Evolutionary conservation across 2,329 filamentous ascomycete species (phyloP).

Genomic region (Dactylellina parvicollis): DNA sequence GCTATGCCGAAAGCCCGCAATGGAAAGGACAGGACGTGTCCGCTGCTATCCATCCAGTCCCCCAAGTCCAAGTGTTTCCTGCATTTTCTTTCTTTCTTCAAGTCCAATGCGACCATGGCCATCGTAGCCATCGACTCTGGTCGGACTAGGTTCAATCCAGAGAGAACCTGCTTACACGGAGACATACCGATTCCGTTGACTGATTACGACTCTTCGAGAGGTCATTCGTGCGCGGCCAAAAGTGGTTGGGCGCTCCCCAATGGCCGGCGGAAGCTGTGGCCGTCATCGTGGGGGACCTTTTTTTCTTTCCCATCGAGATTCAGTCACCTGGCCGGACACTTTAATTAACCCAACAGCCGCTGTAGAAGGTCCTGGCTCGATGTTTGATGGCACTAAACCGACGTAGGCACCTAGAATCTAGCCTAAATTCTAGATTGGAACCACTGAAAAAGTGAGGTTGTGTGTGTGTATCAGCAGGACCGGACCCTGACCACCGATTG

Average conservation of each 20-base stretch:
- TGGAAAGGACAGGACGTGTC: constrained; percentile 15
- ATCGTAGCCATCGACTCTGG: background rate
- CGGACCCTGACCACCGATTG: constrained; percentile 28
- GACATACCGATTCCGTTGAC: constrained; percentile 45
- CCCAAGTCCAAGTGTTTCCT: background rate
- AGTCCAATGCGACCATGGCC: constrained; percentile 16
- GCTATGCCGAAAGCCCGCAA: constrained; percentile 39
- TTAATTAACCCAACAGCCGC: constrained; percentile 39
- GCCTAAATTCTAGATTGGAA: constrained; percentile 16
- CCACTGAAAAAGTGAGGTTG: background rate
- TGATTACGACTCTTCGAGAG: constrained; percentile 2
- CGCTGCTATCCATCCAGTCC: background rate
- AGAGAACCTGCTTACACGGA: constrained; percentile 18
- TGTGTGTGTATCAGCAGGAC: background rate
- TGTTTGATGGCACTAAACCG: constrained; percentile 28
- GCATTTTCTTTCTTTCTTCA: background rate
- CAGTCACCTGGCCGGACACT: constrained; percentile 28
- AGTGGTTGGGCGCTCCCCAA: background rate
- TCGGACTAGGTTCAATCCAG: constrained; percentile 10
- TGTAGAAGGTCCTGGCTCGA: constrained; percentile 35
- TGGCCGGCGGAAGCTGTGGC: background rate
- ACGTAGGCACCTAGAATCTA: constrained; percentile 21
- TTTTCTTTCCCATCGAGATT: background rate
- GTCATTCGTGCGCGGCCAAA: constrained; percentile 20
- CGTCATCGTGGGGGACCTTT: constrained; percentile 8